Evolutionary conservation across 805 yeast genomes (phyloP), one percentile per base, ranked within the genome.

Genomic region (Yamadazyma olivae): DNA sequence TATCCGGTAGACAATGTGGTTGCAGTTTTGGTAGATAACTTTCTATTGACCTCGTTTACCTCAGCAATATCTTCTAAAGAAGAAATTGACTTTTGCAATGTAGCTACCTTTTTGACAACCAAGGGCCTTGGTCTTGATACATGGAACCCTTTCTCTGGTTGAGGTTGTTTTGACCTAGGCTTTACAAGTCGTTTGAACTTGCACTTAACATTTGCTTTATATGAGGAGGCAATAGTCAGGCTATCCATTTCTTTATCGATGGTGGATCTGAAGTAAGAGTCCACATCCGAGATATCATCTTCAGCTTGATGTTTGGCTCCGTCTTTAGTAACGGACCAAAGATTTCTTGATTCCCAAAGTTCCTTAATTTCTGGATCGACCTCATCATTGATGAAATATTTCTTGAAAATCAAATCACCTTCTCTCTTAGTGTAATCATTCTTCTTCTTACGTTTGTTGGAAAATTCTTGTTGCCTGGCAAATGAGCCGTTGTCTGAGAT

Each of bases 381-480:
- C 12, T 58, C 58, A 15, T 59, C 59, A 37, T 70, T 59, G 14
- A 51, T 49, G 30, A 63, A 59, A 43, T 57, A 65, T 31, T 67
- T 67, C 28, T 64, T 59, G 47, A 61, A 72, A 39, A 76, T 75
- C 21, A 66, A 45, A 50, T 80, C 86, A 1, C 77, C 80, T 49
- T 80, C 86, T 40, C 86, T 60, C 1, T 73, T 71, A 0, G 81
- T 71, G 53, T 79, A 79, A 50, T 80, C 81, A 8, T 57, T 68
- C 14, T 45, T 38, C 22, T 43, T 49, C 30, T 46, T 53, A 22
- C 59, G 32, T 13, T 30, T 27, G 27, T 30, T 32, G 12, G 49
- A 51, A 18, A 23, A 30, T 17, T 39, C 38, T 36, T 53, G 57
- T 33, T 48, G 51, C 22, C 40, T 39, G 8, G 40, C 36, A 29